Percentiles rank a stretch among this genome's conserved stretches.
These are phyloP conservation scores for Aspergillus ibericus DNA, from an alignment of 2,329 filamentous ascomycete species.

Conservation along the genomic window DNA sequence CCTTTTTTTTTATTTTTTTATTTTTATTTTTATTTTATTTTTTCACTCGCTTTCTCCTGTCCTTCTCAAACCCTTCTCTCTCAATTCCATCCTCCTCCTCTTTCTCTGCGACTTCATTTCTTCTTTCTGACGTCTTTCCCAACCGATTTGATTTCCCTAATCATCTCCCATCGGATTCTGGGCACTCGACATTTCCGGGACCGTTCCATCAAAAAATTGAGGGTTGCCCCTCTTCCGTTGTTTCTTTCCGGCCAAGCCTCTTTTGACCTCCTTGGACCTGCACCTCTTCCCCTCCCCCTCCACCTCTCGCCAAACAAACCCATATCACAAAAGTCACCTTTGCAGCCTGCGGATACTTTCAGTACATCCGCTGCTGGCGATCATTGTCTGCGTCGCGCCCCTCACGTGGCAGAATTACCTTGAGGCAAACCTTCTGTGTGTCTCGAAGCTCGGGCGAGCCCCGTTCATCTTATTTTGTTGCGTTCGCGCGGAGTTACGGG, in stretches of 20 bases:
- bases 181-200: not conserved
- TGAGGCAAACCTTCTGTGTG: conserved; percentile 12
- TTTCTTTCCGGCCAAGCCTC: conserved; percentile 34
- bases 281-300: conserved; percentile 11
- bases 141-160: not conserved
- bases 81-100: not conserved
- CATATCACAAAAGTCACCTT: conserved; percentile 13
- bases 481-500: conserved; percentile 10
- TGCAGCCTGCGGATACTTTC: conserved; percentile 11
- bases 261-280: conserved; percentile 14
- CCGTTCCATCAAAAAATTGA: conserved; percentile 1
- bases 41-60: conserved; percentile 1
- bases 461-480: conserved; percentile 2
- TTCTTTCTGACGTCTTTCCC: not conserved
- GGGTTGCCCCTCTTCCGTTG: conserved; percentile 18
- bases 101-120: not conserved
- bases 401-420: conserved; percentile 20
- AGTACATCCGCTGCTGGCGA: conserved; percentile 15
- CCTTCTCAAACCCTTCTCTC: not conserved
- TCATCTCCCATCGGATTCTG: not conserved
- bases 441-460: conserved; percentile 11
- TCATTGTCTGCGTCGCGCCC: conserved; percentile 11
- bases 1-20: conserved; percentile 2
- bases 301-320: not conserved
- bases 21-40: conserved; percentile 2